phyloP scores from a whole-genome alignment of 2,329 filamentous ascomycete species.

The Helotiales sp. region DNA sequence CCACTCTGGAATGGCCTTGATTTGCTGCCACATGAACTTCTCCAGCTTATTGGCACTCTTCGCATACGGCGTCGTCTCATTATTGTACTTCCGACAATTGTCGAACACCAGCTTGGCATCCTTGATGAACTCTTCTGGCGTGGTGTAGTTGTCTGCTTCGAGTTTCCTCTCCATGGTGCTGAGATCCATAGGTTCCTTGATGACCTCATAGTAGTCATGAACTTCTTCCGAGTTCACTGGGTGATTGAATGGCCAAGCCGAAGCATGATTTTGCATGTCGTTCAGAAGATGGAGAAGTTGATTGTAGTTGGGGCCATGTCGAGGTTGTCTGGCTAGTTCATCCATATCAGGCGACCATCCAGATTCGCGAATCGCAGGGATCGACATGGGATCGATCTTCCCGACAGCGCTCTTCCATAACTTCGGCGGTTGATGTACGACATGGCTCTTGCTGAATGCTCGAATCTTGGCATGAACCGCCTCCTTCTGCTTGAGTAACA shows the following conservation, averaged over 20 bases:
- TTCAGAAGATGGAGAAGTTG: constrained; percentile 91
- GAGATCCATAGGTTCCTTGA: constrained; percentile 96
- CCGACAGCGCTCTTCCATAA: constrained; percentile 80
- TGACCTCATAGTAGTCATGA: constrained; percentile 98
- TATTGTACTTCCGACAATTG: constrained; percentile 96
- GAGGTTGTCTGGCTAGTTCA: constrained; percentile 89
- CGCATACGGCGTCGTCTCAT: constrained; percentile 90
- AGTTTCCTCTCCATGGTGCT: constrained; percentile 95
- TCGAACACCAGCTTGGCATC: constrained; percentile 90
- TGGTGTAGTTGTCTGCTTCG: constrained; percentile 89
- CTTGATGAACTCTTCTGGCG: constrained; percentile 88
- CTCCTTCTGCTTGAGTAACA: constrained; percentile 97
- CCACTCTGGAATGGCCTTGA: constrained; percentile 93
- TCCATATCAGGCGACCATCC: constrained; percentile 99
- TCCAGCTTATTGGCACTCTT: constrained; percentile 93
- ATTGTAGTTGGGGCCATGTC: constrained; percentile 95
- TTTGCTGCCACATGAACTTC: constrained; percentile 94
- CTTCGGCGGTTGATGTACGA: constrained; percentile 82
- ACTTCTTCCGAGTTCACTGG: constrained; percentile 97
- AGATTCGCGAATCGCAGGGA: constrained; percentile 86
- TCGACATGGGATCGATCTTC: constrained; percentile 82
- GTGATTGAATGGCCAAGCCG: constrained; percentile 92
- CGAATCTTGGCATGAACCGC: constrained; percentile 93
- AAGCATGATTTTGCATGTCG: constrained; percentile 91
- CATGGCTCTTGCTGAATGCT: constrained; percentile 85